Percentiles rank a stretch among this genome's conserved stretches.
Evolutionary conservation across 2,329 filamentous ascomycete genomes (phyloP).

Genomic region (Didymella keratinophila): DNA sequence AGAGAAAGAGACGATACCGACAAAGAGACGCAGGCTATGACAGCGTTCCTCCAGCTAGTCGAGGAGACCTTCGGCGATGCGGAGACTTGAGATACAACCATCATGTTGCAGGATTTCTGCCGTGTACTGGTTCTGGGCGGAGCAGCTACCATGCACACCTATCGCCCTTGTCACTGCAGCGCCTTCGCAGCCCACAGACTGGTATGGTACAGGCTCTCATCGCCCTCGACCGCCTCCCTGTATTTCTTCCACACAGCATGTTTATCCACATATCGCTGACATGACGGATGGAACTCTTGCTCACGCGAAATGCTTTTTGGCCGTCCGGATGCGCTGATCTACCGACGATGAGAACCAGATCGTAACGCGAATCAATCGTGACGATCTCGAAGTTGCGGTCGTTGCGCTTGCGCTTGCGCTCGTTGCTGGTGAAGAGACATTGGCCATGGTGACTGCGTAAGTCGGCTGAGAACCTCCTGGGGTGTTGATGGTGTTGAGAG

Average conservation of each 20-base stretch:
- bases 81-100: conserved; percentile 3
- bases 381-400: neutral
- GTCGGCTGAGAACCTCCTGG: neutral
- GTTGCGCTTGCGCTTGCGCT: neutral
- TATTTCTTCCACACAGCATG: too few relatives aligned
- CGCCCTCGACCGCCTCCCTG: too few relatives aligned
- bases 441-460: neutral
- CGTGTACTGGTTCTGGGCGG: too few relatives aligned
- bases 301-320: neutral
- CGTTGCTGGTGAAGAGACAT: neutral
- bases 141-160: too few relatives aligned
- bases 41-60: conserved; percentile 50
- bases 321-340: neutral
- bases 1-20: conserved; percentile 38
- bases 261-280: neutral
- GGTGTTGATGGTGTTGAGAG: neutral
- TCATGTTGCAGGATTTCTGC: too few relatives aligned
- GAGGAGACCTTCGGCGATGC: conserved; percentile 34
- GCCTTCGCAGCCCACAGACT: too few relatives aligned
- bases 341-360: neutral
- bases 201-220: too few relatives aligned
- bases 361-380: neutral
- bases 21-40: conserved; percentile 50
- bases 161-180: too few relatives aligned
- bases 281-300: neutral